phyloP scores from a whole-genome alignment of 768 basidiomycete genomes.

The Amanita pseudoporphyria region DNA sequence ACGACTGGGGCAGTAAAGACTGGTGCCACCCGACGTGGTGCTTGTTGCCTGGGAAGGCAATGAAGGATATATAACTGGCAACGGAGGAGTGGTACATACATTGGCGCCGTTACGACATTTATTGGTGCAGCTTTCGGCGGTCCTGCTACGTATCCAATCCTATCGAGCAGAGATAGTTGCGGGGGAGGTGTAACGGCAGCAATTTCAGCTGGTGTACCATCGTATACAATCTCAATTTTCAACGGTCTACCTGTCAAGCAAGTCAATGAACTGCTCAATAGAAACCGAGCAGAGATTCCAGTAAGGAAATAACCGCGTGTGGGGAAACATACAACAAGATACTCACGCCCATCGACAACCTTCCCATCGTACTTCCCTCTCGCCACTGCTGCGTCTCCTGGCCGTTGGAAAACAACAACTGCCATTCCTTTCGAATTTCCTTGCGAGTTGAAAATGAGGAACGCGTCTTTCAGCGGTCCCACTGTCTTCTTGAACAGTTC shows the following conservation, averaged over 20 bases:
- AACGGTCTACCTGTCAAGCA: too few relatives aligned
- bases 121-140: slow-evolving; percentile 8
- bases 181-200: slow-evolving; percentile 12
- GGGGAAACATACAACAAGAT: too few relatives aligned
- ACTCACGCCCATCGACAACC: slow-evolving; percentile 58
- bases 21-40: background rate
- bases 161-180: slow-evolving; percentile 19
- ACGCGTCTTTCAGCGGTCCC: slow-evolving; percentile 61
- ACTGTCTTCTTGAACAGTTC: slow-evolving; percentile 70
- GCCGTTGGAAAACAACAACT: too few relatives aligned
- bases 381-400: too few relatives aligned
- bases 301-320: too few relatives aligned
- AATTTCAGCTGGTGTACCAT: slow-evolving; percentile 16
- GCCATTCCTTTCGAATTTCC: too few relatives aligned
- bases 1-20: too few relatives aligned
- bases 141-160: slow-evolving; percentile 17
- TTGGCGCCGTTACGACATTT: slow-evolving; percentile 1
- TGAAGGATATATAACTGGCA: background rate
- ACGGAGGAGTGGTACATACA: background rate
- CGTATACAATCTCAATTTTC: slow-evolving; percentile 49
- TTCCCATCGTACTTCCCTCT: slow-evolving; percentile 78
- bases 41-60: too few relatives aligned
- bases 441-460: too few relatives aligned
- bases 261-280: background rate
- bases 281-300: slow-evolving; percentile 19